Evolutionary conservation across 2,329 filamentous ascomycete species (phyloP), one percentile per base, ranked within the genome.

Genomic region (Helotiales sp.): DNA sequence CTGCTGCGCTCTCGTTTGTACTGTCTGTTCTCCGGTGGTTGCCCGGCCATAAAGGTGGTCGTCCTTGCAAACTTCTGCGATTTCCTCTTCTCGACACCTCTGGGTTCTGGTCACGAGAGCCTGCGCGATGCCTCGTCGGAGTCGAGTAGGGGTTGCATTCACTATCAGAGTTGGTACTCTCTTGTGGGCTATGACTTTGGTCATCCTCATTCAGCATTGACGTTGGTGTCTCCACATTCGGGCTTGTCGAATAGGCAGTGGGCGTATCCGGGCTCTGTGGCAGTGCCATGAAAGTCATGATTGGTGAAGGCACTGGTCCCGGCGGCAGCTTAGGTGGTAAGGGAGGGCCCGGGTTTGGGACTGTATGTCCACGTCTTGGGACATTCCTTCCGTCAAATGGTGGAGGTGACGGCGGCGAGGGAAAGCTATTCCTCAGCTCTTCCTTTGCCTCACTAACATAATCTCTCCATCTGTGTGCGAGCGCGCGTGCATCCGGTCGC

Each of bases 401-500:
- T 34, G 10, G 31, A 42, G 22, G 3, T 42, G 38, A 5, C 22
- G 17, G 22, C 10, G 38, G 22, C 31, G 9, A 9, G 5, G 15
- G 17, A 7, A 17, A 17, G 6, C 4, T 19, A 15, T 42, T 9
- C n/a, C 3, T 17, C 22, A 44, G 27, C 27, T 58, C 29, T 12
- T 54, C 6, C 17, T 15, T 49, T 29, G 58, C 55, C 15, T 58
- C 24, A 31, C 1, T 13, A n/a, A 61, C 17, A 29, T 53, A 25
- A n/a, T 19, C 13, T 29, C 34, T 30, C n/a, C 47, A 40, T 53
- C 27, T 59, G n/a, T 27, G 31, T n/a, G 8, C 52, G 17, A 59
- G 53, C 15, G 15, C 9, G 15, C 7, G 31, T 13, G 58, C 55
- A 17, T 7, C 44, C 19, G 58, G 51, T 24, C 60, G 61, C 4